Conservation (phyloP, 257 asterid species). For the Solanum ossicruentum region DNA sequence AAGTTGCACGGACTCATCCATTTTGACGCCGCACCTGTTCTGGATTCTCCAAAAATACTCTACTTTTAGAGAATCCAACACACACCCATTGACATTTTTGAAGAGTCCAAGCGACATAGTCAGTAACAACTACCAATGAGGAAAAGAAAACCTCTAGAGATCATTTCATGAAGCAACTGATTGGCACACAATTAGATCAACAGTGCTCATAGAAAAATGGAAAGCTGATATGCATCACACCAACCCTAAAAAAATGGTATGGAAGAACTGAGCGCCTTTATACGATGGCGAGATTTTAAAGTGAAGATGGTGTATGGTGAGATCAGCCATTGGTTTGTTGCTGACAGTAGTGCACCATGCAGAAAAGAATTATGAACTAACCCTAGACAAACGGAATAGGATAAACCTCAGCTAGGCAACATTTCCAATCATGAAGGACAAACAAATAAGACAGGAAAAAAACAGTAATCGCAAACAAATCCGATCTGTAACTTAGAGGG, state of each 20-base stretch:
- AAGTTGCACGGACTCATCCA: too few relatives aligned
- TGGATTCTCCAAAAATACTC: too few relatives aligned
- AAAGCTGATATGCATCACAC: background rate
- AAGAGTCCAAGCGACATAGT: too few relatives aligned
- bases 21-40: too few relatives aligned
- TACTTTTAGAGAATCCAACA: too few relatives aligned
- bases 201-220: background rate
- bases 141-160: background rate
- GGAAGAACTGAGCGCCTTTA: background rate
- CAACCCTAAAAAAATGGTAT: background rate
- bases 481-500: background rate
- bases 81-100: too few relatives aligned
- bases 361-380: background rate
- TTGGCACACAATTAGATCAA: background rate
- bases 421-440: background rate
- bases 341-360: background rate
- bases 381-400: background rate
- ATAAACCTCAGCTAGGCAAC: background rate
- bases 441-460: background rate
- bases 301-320: background rate
- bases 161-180: background rate
- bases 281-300: background rate
- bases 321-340: background rate
- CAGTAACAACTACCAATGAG: background rate
- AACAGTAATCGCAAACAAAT: background rate